A percentile compares a stretch with the other conserved stretches of the same genome.
These are phyloP conservation scores for Castanopsis chinensis DNA, from an alignment of 306 rosid genomes.

Conservation along the genomic window DNA sequence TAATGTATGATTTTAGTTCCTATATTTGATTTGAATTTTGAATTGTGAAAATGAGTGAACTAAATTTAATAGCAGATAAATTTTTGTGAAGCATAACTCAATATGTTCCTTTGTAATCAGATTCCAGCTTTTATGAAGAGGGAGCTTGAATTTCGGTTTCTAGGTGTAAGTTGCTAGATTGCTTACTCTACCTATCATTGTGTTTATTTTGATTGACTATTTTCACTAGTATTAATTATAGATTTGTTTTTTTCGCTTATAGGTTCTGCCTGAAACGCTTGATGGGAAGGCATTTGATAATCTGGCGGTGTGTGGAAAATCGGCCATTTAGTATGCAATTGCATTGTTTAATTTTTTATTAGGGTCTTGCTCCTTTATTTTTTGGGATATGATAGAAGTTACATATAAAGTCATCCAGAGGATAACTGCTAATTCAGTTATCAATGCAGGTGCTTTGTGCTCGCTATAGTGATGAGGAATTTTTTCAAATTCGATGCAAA, in stretches of 20 bases:
- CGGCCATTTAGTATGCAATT: neutral
- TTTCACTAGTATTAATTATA: conserved; percentile 7
- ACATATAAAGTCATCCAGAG: neutral
- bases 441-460: conserved; percentile 77
- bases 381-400: neutral
- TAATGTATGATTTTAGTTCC: conserved; percentile 4
- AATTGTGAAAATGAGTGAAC: neutral
- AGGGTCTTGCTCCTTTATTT: too few relatives aligned
- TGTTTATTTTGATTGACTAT: neutral
- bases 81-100: neutral
- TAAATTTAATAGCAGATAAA: neutral
- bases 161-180: conserved; percentile 55
- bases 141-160: conserved; percentile 90
- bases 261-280: conserved; percentile 78
- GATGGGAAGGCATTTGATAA: conserved; percentile 57
- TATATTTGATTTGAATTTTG: conserved; percentile 2
- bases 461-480: conserved; percentile 86
- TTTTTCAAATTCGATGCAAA: conserved; percentile 72
- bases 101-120: conserved; percentile 34
- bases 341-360: too few relatives aligned
- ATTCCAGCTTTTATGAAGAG: conserved; percentile 85
- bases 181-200: neutral
- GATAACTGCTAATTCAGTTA: neutral
- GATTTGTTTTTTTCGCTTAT: conserved; percentile 16
- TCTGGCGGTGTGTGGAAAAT: conserved; percentile 55